These are phyloP conservation scores for Wallacemonas rigidus DNA, from an alignment of 208 protist species.

Conservation along the genomic window DNA sequence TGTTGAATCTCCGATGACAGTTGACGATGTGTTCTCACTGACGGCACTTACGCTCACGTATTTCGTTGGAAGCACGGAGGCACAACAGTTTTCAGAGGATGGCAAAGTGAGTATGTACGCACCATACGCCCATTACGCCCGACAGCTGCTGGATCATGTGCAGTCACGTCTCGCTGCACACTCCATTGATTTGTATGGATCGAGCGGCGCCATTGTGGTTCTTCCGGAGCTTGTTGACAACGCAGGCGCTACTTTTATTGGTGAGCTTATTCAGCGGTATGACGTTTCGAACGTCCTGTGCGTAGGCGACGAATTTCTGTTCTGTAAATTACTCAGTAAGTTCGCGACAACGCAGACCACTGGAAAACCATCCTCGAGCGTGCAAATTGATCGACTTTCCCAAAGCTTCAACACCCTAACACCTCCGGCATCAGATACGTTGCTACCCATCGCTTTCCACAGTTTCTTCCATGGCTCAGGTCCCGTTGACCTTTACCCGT, in stretches of 20 bases:
- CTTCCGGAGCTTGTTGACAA: conserved; percentile 69
- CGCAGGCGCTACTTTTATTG: conserved; percentile 63
- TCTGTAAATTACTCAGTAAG: conserved; percentile 47
- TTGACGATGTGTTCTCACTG: conserved; percentile 64
- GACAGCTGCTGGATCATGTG: conserved; percentile 40
- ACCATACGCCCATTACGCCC: conserved; percentile 67
- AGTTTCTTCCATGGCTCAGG: conserved; percentile 78
- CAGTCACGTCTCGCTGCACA: conserved; percentile 51
- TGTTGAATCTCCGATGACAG: conserved; percentile 69
- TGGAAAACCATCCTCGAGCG: conserved; percentile 18
- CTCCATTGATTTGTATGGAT: conserved; percentile 46
- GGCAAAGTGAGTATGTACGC: conserved; percentile 51
- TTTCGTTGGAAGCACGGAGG: conserved; percentile 78
- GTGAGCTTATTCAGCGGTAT: conserved; percentile 61
- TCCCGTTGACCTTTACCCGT: conserved; percentile 58
- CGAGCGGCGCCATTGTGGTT: conserved; percentile 76
- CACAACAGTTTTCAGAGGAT: conserved; percentile 36
- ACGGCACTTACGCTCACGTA: conserved; percentile 58
- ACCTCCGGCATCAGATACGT: conserved; percentile 23
- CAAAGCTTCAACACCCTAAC: conserved; percentile 48
- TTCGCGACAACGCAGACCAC: conserved; percentile 29
- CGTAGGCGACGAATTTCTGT: conserved; percentile 77
- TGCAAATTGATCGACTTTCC: conserved; percentile 66
- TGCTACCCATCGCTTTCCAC: conserved; percentile 50
- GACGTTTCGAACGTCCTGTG: conserved; percentile 69